A percentile compares a stretch with the other conserved stretches of the same genome.
phyloP scores from a whole-genome alignment of 2,329 filamentous ascomycete genomes.

The Diaporthe citri region DNA sequence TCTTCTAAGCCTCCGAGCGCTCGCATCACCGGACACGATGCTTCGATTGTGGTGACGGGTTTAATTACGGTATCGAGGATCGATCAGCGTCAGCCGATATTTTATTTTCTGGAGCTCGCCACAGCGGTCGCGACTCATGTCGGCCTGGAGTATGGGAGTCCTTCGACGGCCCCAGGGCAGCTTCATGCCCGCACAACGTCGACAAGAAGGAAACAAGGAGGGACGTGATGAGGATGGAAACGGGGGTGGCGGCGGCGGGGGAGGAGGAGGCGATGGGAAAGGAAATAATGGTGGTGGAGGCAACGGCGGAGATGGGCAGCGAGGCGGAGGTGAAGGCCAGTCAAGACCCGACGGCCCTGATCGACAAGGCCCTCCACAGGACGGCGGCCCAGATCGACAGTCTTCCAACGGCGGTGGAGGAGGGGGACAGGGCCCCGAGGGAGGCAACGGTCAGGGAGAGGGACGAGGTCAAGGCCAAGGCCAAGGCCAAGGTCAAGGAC shows the following conservation, averaged over 20 bases:
- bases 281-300: neutral
- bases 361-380: conserved; percentile 10
- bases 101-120: neutral
- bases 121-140: conserved; percentile 8
- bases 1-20: conserved; percentile 22
- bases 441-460: neutral
- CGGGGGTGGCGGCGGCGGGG: neutral
- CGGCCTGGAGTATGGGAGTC: conserved; percentile 26
- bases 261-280: neutral
- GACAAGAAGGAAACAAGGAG: conserved; percentile 3
- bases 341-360: neutral
- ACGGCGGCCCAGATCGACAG: neutral
- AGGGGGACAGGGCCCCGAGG: conserved; percentile 1
- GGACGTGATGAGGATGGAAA: neutral
- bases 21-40: conserved; percentile 30
- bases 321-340: neutral
- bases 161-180: conserved; percentile 19
- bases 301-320: neutral
- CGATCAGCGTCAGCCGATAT: neutral
- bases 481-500: conserved; percentile 2
- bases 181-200: conserved; percentile 7
- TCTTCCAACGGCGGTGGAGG: neutral
- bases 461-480: too few species aligned
- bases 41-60: conserved; percentile 24
- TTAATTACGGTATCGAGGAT: conserved; percentile 3